Percentiles rank a stretch among this genome's conserved stretches.
Conservation (phyloP, 1,284 basidiomycete species). For the Dichomitus squalens region DNA sequence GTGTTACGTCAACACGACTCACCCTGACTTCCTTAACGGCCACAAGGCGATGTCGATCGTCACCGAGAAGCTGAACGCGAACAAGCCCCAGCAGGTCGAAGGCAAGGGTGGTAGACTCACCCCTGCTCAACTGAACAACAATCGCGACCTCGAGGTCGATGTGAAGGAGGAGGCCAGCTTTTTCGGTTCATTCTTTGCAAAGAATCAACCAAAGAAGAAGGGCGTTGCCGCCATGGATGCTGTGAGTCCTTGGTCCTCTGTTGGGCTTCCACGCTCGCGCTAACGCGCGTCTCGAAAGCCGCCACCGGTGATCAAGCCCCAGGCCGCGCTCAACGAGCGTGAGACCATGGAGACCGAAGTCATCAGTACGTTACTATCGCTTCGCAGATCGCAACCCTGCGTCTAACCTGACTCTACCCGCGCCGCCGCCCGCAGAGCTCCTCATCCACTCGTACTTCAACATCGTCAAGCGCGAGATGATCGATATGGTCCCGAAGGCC, state of each 20-base stretch:
- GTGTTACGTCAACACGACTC: slow-evolving; percentile 98
- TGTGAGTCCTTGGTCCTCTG: slow-evolving; percentile 35
- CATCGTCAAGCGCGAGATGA: slow-evolving; percentile 98
- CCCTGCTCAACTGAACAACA: slow-evolving; percentile 80
- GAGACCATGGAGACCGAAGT: slow-evolving; percentile 99
- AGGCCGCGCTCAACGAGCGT: slow-evolving; percentile 90
- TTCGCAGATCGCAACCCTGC: background rate
- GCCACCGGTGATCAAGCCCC: slow-evolving; percentile 89
- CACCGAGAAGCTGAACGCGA: slow-evolving; percentile 80
- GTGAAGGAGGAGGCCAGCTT: slow-evolving; percentile 88
- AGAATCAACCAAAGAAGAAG: slow-evolving; percentile 67
- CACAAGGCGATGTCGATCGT: slow-evolving; percentile 96
- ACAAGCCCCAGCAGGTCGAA: slow-evolving; percentile 66
- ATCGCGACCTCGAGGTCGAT: slow-evolving; percentile 92
- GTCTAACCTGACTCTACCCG: background rate
- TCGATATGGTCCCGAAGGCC: slow-evolving; percentile 99
- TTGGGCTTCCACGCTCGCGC: background rate
- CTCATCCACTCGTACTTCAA: slow-evolving; percentile 95
- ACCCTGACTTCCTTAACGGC: slow-evolving; percentile 96
- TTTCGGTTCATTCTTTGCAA: slow-evolving; percentile 94
- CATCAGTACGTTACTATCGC: slow-evolving; percentile 78
- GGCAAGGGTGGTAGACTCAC: slow-evolving; percentile 69
- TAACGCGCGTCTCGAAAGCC: slow-evolving; percentile 47
- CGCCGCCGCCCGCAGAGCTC: slow-evolving; percentile 62
- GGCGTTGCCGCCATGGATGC: slow-evolving; percentile 84